Evolutionary conservation across 2,329 filamentous ascomycete species (phyloP).

Genomic region (Biscogniauxia mediterranea): DNA sequence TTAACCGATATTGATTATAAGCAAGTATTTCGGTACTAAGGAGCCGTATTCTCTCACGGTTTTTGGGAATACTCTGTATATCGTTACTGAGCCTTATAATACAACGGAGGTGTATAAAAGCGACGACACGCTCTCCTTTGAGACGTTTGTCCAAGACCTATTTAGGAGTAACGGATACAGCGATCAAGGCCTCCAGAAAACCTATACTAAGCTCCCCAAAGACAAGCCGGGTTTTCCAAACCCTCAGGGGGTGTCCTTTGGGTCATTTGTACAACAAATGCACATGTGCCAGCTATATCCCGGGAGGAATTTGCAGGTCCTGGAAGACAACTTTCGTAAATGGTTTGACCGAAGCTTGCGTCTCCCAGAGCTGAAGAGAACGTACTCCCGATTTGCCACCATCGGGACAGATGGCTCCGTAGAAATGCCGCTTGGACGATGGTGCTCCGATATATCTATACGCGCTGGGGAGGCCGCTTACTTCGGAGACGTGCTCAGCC

Average conservation of each 20-base stretch:
- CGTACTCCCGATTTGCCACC: slow-evolving; percentile 7
- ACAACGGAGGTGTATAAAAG: slow-evolving; percentile 24
- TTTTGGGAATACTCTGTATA: slow-evolving; percentile 23
- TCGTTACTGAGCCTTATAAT: slow-evolving; percentile 24
- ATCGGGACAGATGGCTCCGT: too few species aligned
- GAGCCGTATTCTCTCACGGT: slow-evolving; percentile 27
- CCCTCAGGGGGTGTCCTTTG: slow-evolving; percentile 20
- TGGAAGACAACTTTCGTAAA: too few species aligned
- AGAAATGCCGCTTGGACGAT: slow-evolving; percentile 17
- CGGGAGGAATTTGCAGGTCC: slow-evolving; percentile 19
- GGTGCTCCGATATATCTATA: slow-evolving; percentile 25
- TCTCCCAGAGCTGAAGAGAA: slow-evolving; percentile 18
- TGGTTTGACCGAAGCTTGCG: too few species aligned
- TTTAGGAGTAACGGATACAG: slow-evolving; percentile 20
- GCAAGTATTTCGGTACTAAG: slow-evolving; percentile 9
- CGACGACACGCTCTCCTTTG: slow-evolving; percentile 22
- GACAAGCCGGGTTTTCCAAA: slow-evolving; percentile 27
- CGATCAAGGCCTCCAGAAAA: slow-evolving; percentile 15
- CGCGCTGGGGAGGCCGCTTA: slow-evolving; percentile 20
- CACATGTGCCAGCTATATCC: slow-evolving; percentile 25
- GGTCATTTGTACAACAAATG: slow-evolving; percentile 16
- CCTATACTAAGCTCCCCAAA: slow-evolving; percentile 16
- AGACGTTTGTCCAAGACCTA: slow-evolving; percentile 23
- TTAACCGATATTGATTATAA: neutral
- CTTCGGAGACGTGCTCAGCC: slow-evolving; percentile 21